phyloP scores from a whole-genome alignment of 2,329 filamentous ascomycete species.

The Mycocentrospora acerina region DNA sequence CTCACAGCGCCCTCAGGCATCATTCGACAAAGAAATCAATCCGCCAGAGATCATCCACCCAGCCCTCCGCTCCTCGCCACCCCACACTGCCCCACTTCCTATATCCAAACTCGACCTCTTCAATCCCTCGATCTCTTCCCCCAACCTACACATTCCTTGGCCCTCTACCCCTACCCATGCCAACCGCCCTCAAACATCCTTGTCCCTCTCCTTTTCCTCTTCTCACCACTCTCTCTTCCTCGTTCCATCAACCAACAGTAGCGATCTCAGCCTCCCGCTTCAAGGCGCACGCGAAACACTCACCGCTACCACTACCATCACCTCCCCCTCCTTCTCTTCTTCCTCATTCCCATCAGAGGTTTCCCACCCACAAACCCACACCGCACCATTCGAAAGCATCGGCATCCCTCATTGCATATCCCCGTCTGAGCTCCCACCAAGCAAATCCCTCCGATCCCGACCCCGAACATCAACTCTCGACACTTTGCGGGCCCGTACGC shows the following conservation, averaged over 20 bases:
- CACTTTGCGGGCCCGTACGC: too few species aligned
- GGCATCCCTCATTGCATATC: conserved; percentile 4
- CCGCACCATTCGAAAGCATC: conserved; percentile 7
- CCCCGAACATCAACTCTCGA: too few species aligned
- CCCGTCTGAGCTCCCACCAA: neutral
- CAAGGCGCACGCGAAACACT: conserved; percentile 17
- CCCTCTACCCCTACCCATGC: conserved; percentile 10
- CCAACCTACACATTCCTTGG: conserved; percentile 12
- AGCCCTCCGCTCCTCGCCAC: conserved; percentile 10
- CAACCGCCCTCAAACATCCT: conserved; percentile 6
- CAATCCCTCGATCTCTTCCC: conserved; percentile 6
- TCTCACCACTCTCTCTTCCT: conserved; percentile 1
- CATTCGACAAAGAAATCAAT: neutral
- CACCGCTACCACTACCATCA: too few species aligned
- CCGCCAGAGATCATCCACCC: conserved; percentile 15
- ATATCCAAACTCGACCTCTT: conserved; percentile 3
- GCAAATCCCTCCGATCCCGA: too few species aligned
- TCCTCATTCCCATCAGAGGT: neutral
- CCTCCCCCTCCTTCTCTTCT: too few species aligned
- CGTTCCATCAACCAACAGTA: conserved; percentile 15
- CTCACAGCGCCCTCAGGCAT: too few species aligned
- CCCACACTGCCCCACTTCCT: conserved; percentile 1
- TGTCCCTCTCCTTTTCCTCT: conserved; percentile 1
- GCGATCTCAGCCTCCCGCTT: conserved; percentile 25
- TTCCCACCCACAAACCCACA: neutral